Evolutionary conservation across 768 basidiomycete genomes (phyloP), one percentile per base, ranked within the genome.

Genomic region (Mycena olivaceomarginata): DNA sequence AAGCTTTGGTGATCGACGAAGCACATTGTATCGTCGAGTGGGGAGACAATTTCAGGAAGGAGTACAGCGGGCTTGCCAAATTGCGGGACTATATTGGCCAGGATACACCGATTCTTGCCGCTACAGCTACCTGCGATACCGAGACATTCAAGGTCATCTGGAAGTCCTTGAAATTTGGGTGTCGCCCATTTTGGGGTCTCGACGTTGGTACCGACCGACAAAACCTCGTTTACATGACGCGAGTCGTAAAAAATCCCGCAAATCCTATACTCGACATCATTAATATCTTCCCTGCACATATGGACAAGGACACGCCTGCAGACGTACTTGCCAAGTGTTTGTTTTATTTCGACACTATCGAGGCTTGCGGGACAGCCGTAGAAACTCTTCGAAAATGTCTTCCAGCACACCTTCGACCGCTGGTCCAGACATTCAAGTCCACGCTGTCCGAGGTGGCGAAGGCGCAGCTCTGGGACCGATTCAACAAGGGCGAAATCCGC

Each of bases 161-260:
- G 31, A 31, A 31, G 3, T 31, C 31, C 31, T 31, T 31, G 31
- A 31, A 31, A 31, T 81, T 77, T 41, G 79, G 80, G 46, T 51
- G 67, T 41, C 56, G 77, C 8, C 80, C 79, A 6, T 81, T 81
- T 51, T 81, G 79, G 80, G 79, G 80, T 37, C 41, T 80, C n/a
- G 80, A 81, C 62, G 73, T 80, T 64, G 79, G 80, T 15, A 56
- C 59, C n/a, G 72, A 75, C 57, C 79, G 79, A 2, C 31, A 59
- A 13, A 80, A 81, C 59, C 79, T 81, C 1, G 22, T 75, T 5
- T 81, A 75, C 64, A 65, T 77, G 48, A 70, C 63, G 45, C 57
- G 65, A 7, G 48, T 53, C 12, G 39, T 72, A 13, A 62, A 66
- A 51, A 69, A 80, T 45, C 51, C 63, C 12, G 53, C 71, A 3